Conservation (phyloP, 192 early-diverging fungal genomes). For the Helicostylum pulchrum region DNA sequence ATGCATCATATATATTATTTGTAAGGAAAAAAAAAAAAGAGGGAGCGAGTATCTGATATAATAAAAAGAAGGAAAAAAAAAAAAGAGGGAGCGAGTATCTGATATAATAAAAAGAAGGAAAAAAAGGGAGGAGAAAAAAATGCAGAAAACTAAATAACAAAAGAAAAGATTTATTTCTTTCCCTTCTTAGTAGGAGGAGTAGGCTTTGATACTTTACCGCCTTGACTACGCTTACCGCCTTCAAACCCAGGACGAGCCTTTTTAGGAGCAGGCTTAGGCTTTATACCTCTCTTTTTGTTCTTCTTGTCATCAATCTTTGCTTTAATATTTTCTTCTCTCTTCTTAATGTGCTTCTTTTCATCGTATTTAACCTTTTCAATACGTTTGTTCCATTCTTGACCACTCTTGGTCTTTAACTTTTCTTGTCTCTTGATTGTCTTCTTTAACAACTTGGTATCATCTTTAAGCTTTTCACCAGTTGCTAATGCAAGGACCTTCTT, state of each 20-base stretch:
- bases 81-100: no score
- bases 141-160: not conserved
- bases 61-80: no score
- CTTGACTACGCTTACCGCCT: slow-evolving; percentile 30
- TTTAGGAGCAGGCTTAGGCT: slow-evolving; percentile 8
- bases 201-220: slow-evolving; percentile 15
- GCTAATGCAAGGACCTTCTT: slow-evolving; percentile 75
- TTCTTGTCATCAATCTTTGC: slow-evolving; percentile 75
- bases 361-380: slow-evolving; percentile 59
- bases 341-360: slow-evolving; percentile 69
- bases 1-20: no score
- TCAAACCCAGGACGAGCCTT: slow-evolving; percentile 41
- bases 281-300: slow-evolving; percentile 55
- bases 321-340: slow-evolving; percentile 84
- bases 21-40: no score
- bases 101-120: not conserved
- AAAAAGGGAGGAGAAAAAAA: not conserved
- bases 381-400: slow-evolving; percentile 80
- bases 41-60: no score
- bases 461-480: slow-evolving; percentile 88
- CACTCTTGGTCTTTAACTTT: slow-evolving; percentile 80
- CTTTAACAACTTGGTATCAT: slow-evolving; percentile 85
- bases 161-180: not conserved
- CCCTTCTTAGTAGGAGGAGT: slow-evolving; percentile 5
- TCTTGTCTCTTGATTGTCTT: slow-evolving; percentile 87